Evolutionary conservation across 352 stramenopile genomes (phyloP), one percentile per base, ranked within the genome.

Genomic region (Blastocystis sp.): DNA sequence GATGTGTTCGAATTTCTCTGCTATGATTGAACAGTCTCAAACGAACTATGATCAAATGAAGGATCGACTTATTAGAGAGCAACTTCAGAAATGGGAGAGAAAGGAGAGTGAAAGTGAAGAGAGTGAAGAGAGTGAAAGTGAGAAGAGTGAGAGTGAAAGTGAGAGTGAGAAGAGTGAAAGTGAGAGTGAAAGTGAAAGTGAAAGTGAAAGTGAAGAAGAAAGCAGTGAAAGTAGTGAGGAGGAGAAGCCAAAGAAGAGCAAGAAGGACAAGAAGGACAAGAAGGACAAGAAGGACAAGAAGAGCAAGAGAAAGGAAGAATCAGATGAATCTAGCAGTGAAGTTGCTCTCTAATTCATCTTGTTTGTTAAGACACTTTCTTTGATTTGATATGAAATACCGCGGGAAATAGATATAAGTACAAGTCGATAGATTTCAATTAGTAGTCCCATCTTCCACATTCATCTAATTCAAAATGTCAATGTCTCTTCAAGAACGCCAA

Each of bases 401-500:
- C 54, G 54, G 54, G 54, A 61, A 61, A 12, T 14, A n/a, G 3
- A 61, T 12, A 12, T 7, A 16, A 32, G 3, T 7, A 14, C 54
- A 32, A 32, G 27, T 61, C 54, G 3, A 16, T 32, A 32, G 54
- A 61, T 61, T 61, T n/a, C 3, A 14, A 6, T 61, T 32, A 5
- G 2, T 61, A n/a, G 19, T 6, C 54, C 19, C 12, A 61, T 61
- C 54, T 61, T 61, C 12, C 54, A 32, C 3, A 32, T 32, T 32
- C 54, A n/a, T 16, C 54, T 46, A 9, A 46, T 46, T 46, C 39
- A 46, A 46, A 2, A 9, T 46, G 9, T 9, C 39, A 9, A 83
- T 83, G 71, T 83, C 71, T 21, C 39, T 83, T n/a, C 71, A 83
- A 42, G 71, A 83, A 63, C 56, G 71, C 46, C 71, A 83, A 43